Evolutionary conservation across 257 asterid genomes (phyloP).

Genomic region (Capsicum baccatum): DNA sequence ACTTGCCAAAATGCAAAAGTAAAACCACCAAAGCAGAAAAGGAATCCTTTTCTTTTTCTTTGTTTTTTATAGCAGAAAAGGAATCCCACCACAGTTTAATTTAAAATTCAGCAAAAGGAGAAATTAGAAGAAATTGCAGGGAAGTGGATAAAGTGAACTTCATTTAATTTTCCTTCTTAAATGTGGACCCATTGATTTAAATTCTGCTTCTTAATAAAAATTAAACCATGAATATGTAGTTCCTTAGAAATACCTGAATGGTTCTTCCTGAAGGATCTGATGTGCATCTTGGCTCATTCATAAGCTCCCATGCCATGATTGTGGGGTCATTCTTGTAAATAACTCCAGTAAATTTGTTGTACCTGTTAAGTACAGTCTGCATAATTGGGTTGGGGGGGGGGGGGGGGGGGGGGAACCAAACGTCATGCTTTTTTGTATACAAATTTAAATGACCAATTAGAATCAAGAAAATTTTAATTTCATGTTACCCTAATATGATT

Average conservation of each 20-base stretch:
- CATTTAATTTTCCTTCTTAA: not conserved
- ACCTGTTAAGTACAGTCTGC: slow-evolving; percentile 77
- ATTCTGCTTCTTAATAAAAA: not conserved
- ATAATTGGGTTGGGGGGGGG: not conserved
- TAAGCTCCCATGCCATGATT: slow-evolving; percentile 99
- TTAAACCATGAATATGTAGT: not conserved
- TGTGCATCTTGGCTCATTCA: slow-evolving; percentile 94
- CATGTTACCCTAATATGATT: slow-evolving; percentile 67
- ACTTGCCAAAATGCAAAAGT: not conserved
- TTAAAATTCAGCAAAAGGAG: not conserved
- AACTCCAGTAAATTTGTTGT: slow-evolving; percentile 59
- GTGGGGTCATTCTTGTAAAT: slow-evolving; percentile 90
- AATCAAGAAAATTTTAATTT: not conserved
- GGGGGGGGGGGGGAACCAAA: not conserved
- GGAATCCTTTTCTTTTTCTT: not conserved
- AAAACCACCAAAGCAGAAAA: not conserved
- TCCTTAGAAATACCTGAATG: slow-evolving; percentile 57
- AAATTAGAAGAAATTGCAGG: no score
- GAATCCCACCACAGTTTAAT: not conserved
- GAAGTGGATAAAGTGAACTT: not conserved
- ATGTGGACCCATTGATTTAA: not conserved
- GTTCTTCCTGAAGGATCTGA: slow-evolving; percentile 85
- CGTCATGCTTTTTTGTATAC: not conserved
- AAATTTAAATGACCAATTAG: not conserved
- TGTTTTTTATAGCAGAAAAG: no score